Conservation (phyloP, 2,329 filamentous ascomycete species). For the Alternaria viburni region DNA sequence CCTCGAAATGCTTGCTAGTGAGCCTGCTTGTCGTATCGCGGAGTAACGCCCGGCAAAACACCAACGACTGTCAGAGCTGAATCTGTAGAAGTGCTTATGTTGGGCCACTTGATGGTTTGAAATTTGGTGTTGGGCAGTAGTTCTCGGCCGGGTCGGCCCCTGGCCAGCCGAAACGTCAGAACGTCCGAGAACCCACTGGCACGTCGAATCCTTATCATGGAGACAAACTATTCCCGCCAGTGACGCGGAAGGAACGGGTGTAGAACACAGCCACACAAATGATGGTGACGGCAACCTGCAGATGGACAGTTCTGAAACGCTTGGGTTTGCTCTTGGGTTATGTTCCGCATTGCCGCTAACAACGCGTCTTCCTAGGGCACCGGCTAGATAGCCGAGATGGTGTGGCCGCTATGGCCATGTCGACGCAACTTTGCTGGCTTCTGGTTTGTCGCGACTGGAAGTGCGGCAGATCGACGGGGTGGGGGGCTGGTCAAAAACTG, state of each 20-base stretch:
- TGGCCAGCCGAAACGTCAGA: not conserved
- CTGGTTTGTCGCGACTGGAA: conserved; percentile 13
- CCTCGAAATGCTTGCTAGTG: not conserved
- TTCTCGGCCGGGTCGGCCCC: not conserved
- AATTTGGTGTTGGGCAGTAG: not conserved
- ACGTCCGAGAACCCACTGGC: not conserved
- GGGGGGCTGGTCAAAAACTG: conserved; percentile 4
- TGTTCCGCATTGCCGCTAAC: conserved; percentile 1
- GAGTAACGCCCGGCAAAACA: not conserved
- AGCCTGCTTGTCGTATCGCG: not conserved
- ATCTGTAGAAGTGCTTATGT: not conserved
- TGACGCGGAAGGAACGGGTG: not conserved
- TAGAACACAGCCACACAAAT: not conserved
- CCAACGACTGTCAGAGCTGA: not conserved
- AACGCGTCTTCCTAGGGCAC: conserved; percentile 1
- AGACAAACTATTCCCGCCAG: not conserved
- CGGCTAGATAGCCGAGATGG: conserved; percentile 19
- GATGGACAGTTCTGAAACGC: not conserved
- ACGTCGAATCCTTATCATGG: not conserved
- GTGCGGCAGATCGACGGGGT: conserved; percentile 15
- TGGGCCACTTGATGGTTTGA: not conserved
- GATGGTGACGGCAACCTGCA: not conserved
- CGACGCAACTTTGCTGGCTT: not conserved
- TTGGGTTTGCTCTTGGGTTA: not conserved
- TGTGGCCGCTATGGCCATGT: conserved; percentile 13